phyloP scores from a whole-genome alignment of 441 rosid species.

The Dalechampia spathulata region DNA sequence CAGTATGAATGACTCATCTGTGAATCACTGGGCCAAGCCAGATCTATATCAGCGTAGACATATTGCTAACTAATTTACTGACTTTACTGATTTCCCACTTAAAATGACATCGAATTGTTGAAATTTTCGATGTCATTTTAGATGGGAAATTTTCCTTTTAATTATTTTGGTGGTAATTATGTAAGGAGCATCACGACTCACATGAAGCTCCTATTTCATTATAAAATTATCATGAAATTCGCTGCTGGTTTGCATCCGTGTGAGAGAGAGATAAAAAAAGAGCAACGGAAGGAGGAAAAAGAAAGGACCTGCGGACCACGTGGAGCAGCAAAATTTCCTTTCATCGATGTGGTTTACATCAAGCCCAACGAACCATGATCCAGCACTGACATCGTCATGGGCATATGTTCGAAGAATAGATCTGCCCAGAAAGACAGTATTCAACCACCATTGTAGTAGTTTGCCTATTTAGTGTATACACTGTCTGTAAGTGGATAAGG shows the following conservation, averaged over 20 bases:
- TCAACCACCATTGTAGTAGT: background rate
- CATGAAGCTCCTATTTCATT: background rate
- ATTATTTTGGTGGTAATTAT: too few relatives aligned
- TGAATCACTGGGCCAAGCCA: too few relatives aligned
- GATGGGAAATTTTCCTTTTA: too few relatives aligned
- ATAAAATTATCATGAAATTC: background rate
- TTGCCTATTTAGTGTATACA: background rate
- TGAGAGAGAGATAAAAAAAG: background rate
- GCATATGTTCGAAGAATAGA: conserved; percentile 69
- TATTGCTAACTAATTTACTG: too few relatives aligned
- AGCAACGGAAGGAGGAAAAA: too few relatives aligned
- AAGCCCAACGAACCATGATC: conserved; percentile 97
- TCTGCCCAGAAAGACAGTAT: conserved; percentile 18
- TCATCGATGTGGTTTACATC: conserved; percentile 75
- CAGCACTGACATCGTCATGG: conserved; percentile 78
- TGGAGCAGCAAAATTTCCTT: conserved; percentile 80
- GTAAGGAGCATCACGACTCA: too few relatives aligned
- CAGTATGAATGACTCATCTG: too few relatives aligned
- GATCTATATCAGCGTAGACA: too few relatives aligned
- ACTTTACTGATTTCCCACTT: too few relatives aligned
- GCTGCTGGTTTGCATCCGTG: background rate
- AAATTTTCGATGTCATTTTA: too few relatives aligned
- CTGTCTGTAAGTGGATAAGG: background rate
- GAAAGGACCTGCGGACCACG: conserved; percentile 72
- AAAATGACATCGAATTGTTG: too few relatives aligned